Percentiles rank a stretch among this genome's conserved stretches.
These are phyloP conservation scores for Clonostachys sp. DNA, from an alignment of 2,329 filamentous ascomycete species.

Conservation along the genomic window DNA sequence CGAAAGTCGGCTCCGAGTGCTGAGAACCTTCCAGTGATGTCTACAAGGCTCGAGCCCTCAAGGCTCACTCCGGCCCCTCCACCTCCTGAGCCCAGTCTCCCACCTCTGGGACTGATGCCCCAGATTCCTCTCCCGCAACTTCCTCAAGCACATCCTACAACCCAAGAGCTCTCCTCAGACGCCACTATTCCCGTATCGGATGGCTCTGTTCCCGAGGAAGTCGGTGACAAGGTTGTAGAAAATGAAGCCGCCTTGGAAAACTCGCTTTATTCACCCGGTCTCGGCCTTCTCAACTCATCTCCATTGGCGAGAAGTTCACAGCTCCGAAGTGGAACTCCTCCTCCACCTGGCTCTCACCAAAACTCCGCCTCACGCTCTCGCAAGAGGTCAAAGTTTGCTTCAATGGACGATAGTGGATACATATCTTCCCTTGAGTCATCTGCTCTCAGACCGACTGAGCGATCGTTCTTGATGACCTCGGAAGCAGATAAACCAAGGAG, in stretches of 20 bases:
- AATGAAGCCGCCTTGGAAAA: conserved; percentile 31
- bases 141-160: not conserved
- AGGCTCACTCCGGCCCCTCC: conserved; percentile 27
- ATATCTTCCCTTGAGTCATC: conserved; percentile 96
- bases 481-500: conserved; percentile 76
- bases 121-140: conserved; percentile 12
- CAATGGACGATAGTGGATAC: conserved; percentile 91
- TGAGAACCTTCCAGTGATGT: conserved; percentile 56
- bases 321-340: conserved; percentile 70
- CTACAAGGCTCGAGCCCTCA: conserved; percentile 47
- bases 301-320: conserved; percentile 61
- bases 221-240: conserved; percentile 34
- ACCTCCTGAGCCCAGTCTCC: conserved; percentile 41
- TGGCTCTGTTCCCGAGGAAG: conserved; percentile 48
- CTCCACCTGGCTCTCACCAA: conserved; percentile 57
- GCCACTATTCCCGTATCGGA: conserved; percentile 73
- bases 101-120: conserved; percentile 39
- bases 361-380: conserved; percentile 63
- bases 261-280: conserved; percentile 67
- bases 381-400: conserved; percentile 64
- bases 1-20: conserved; percentile 52
- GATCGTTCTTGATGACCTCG: conserved; percentile 64
- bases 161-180: conserved; percentile 58
- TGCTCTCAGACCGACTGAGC: conserved; percentile 66
- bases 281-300: conserved; percentile 84